Evolutionary conservation across 1,284 basidiomycete genomes (phyloP), one percentile per base, ranked within the genome.

Genomic region (Ustilago crameri): DNA sequence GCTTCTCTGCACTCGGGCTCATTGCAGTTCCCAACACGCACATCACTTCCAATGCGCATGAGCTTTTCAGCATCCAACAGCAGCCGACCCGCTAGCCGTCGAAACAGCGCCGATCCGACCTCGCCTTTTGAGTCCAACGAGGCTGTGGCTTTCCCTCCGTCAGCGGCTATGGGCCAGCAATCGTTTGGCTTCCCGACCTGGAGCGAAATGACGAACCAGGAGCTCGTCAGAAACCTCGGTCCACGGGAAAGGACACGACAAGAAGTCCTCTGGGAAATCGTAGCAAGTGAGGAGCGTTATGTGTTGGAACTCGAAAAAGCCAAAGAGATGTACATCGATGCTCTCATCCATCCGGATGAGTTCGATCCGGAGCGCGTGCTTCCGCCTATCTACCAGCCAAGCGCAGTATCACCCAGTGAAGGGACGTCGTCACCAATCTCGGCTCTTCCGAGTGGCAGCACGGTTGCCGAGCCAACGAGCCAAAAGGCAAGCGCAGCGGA

Each of bases 251-350:
- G 95, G 51, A 97, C 93, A 27, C 88, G 95, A 50, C 95, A 98
- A 83, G 95, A 98, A 85, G 95, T 98, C 3, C 84, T 98, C 32
- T 97, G 94, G 88, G 95, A 98, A 85, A 98, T 98, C 75, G 95
- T 98, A 45, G 91, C 92, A 38, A 94, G 92, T 76, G 95, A 98
- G 85, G 95, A 98, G 84, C 88, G 94, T 88, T 97, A 97, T 82
- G 93, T 97, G 26, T 87, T 87, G 70, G 94, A 97, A 78, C 87
- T 97, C 9, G 85, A 90, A 77, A 93, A 91, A 84, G 90, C 96
- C 86, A 94, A 93, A 84, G 92, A 95, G 67, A 92, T 91, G 0
- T 98, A 97, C 81, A 91, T 95, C 79, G 90, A 91, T 66, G 90
- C 92, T 3, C 88, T 98, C 18, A 88, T 98, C 8, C 93, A 96